Percentiles rank a stretch among this genome's conserved stretches.
phyloP scores from a whole-genome alignment of 768 basidiomycete genomes.

The Termitomyces sp. region DNA sequence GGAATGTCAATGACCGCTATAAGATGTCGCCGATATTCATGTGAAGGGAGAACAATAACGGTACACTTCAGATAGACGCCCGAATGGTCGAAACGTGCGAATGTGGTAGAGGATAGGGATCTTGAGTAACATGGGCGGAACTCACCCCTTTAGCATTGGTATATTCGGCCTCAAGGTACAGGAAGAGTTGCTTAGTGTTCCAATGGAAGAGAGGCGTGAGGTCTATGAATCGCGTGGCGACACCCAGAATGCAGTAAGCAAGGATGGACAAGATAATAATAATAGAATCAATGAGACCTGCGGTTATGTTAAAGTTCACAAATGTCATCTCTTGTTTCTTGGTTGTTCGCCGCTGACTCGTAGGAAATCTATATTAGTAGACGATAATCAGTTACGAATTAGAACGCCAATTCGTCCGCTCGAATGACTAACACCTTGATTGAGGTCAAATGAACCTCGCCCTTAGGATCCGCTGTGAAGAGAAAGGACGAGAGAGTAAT shows the following conservation, averaged over 20 bases:
- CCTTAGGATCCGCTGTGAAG: slow-evolving; percentile 55
- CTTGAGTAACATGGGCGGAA: not conserved
- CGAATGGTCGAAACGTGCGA: not conserved
- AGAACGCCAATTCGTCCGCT: slow-evolving; percentile 4
- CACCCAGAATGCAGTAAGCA: slow-evolving; percentile 1
- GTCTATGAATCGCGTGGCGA: slow-evolving; percentile 42
- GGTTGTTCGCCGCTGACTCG: slow-evolving; percentile 48
- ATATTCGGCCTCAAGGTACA: slow-evolving; percentile 86
- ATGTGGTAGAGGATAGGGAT: not conserved
- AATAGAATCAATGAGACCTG: slow-evolving; percentile 46
- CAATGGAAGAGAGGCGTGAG: slow-evolving; percentile 83
- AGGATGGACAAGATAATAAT: not conserved
- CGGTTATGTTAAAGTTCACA: slow-evolving; percentile 76
- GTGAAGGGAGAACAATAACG: not conserved
- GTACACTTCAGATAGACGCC: not conserved
- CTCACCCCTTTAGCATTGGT: slow-evolving; percentile 69
- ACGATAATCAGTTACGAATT: not conserved
- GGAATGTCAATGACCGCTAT: not conserved
- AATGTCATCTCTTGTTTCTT: slow-evolving; percentile 75
- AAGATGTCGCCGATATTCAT: not conserved
- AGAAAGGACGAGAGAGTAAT: slow-evolving; percentile 74
- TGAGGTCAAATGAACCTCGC: slow-evolving; percentile 53
- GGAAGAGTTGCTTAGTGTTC: slow-evolving; percentile 95
- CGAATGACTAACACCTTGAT: slow-evolving; percentile 68
- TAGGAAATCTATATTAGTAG: slow-evolving; percentile 34